Conservation (phyloP, 2,329 filamentous ascomycete genomes). For the Aspergillus pseudonomiae region DNA sequence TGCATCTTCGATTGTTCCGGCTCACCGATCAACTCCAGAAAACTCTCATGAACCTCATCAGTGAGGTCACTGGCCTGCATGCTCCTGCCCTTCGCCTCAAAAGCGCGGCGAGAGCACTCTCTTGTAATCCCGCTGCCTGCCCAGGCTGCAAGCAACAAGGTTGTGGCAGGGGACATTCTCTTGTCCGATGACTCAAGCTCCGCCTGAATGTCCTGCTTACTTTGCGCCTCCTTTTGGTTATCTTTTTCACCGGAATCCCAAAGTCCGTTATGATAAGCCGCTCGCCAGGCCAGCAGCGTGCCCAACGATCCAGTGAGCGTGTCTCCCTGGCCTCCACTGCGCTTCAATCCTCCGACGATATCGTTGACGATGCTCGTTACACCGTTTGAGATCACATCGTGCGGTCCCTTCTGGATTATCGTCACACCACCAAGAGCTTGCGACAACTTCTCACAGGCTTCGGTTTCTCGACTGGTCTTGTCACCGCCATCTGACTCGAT, state of each 20-base stretch:
- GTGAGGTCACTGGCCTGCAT: slow-evolving; percentile 93
- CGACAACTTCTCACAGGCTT: slow-evolving; percentile 71
- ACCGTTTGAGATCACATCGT: slow-evolving; percentile 84
- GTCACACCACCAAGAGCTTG: slow-evolving; percentile 82
- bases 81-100: slow-evolving; percentile 80
- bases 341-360: slow-evolving; percentile 78
- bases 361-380: slow-evolving; percentile 75
- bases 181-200: slow-evolving; percentile 49
- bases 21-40: slow-evolving; percentile 78
- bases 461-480: slow-evolving; percentile 52
- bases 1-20: slow-evolving; percentile 50
- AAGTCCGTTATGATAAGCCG: slow-evolving; percentile 79
- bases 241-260: slow-evolving; percentile 62
- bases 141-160: slow-evolving; percentile 77
- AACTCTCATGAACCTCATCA: slow-evolving; percentile 82
- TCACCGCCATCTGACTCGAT: slow-evolving; percentile 41
- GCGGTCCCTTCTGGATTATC: slow-evolving; percentile 83
- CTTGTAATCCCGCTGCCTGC: slow-evolving; percentile 86
- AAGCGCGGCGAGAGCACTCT: slow-evolving; percentile 86
- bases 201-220: slow-evolving; percentile 44
- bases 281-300: slow-evolving; percentile 85
- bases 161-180: slow-evolving; percentile 62
- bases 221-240: slow-evolving; percentile 34
- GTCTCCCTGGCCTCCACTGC: slow-evolving; percentile 92
- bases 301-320: slow-evolving; percentile 88